Percentiles rank a stretch among this genome's conserved stretches.
Evolutionary conservation across 495 filamentous ascomycete genomes (phyloP).

Genomic region (Lophium mytilinum): DNA sequence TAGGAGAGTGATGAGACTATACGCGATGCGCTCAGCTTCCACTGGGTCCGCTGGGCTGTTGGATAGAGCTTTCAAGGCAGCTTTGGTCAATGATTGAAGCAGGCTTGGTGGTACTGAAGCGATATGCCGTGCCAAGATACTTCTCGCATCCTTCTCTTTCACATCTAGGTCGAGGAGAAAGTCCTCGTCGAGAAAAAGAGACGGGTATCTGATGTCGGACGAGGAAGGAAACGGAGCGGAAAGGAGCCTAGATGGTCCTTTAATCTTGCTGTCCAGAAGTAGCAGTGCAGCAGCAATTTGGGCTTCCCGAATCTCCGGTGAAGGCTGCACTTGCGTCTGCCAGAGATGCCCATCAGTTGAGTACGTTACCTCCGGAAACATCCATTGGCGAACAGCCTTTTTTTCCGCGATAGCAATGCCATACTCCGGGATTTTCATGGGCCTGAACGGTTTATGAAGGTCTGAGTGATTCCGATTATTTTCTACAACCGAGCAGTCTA

Average conservation of each 20-base stretch:
- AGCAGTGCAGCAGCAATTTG: conserved; percentile 12
- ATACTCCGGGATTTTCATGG: no score
- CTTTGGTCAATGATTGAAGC: conserved; percentile 1
- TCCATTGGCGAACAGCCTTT: no score
- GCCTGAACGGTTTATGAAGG: no score
- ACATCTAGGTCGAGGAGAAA: conserved; percentile 20
- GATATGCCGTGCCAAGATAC: conserved; percentile 1
- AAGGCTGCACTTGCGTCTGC: no score
- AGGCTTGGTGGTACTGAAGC: conserved; percentile 5
- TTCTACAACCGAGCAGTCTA: not conserved
- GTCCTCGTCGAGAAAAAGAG: conserved; percentile 12
- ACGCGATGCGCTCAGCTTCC: conserved; percentile 15
- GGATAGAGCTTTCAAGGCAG: not conserved
- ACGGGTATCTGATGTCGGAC: conserved; percentile 10
- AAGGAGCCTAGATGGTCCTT: not conserved
- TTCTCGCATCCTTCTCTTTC: conserved; percentile 5
- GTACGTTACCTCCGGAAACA: no score
- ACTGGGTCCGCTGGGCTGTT: not conserved
- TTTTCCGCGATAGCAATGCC: no score
- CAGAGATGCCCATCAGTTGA: no score
- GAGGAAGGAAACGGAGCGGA: conserved; percentile 10
- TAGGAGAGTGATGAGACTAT: conserved; percentile 21
- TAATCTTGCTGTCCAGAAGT: conserved; percentile 7
- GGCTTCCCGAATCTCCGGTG: conserved; percentile 6
- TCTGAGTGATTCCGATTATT: no score